phyloP scores from a whole-genome alignment of 192 early-diverging fungal genomes.

The Entomortierella parvispora region DNA sequence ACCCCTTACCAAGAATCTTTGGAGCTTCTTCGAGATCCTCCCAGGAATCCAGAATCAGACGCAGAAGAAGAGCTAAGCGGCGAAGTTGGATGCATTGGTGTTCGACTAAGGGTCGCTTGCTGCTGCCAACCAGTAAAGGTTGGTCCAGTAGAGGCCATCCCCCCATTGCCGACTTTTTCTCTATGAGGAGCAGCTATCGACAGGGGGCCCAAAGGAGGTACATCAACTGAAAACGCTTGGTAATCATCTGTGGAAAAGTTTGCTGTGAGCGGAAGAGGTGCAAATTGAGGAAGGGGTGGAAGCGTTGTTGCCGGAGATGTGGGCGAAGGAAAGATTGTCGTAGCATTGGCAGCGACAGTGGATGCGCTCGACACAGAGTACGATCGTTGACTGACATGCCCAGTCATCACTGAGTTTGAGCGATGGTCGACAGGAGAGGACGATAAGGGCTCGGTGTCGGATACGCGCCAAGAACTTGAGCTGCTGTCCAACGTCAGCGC shows the following conservation, averaged over 20 bases:
- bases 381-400: neutral
- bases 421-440: neutral
- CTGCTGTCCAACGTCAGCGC: slow-evolving; percentile 6
- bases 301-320: slow-evolving; percentile 1
- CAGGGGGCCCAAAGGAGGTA: too few species aligned
- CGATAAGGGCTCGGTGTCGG: too few species aligned
- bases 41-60: slow-evolving; percentile 19
- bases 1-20: slow-evolving; percentile 52
- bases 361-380: neutral
- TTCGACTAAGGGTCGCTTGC: neutral
- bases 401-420: neutral
- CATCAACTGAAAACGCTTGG: too few species aligned
- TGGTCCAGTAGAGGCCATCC: too few species aligned
- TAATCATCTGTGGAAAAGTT: too few species aligned
- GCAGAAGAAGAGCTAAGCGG: slow-evolving; percentile 13
- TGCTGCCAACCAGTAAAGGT: neutral
- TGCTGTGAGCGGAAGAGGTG: slow-evolving; percentile 1
- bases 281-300: slow-evolving; percentile 6
- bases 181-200: too few species aligned
- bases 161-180: too few species aligned
- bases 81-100: neutral
- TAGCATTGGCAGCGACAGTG: neutral
- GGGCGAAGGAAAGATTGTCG: neutral
- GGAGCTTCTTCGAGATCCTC: slow-evolving; percentile 35
- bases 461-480: too few species aligned